These are phyloP conservation scores for Sporothrix sp. DNA, from an alignment of 2,329 filamentous ascomycete genomes.

Conservation along the genomic window DNA sequence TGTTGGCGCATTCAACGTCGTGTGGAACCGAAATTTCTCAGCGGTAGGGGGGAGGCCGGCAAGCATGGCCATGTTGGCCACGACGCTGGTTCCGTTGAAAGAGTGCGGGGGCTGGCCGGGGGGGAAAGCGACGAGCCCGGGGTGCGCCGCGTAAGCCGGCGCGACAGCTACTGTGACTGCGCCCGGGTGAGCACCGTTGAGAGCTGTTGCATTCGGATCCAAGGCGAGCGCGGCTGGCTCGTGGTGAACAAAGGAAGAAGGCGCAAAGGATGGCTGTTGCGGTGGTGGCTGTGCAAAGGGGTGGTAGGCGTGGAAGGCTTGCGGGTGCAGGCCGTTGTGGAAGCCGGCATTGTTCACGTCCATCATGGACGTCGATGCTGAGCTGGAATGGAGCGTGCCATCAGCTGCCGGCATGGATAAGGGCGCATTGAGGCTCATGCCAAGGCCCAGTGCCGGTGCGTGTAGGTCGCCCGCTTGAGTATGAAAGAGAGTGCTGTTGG, in stretches of 20 bases:
- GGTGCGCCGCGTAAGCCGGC: constrained; percentile 4
- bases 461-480: constrained; percentile 78
- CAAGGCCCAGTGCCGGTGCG: constrained; percentile 65
- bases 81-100: constrained; percentile 3
- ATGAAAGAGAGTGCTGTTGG: constrained; percentile 71
- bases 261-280: constrained; percentile 55
- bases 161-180: background rate
- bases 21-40: constrained; percentile 79
- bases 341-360: constrained; percentile 56
- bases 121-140: constrained; percentile 4
- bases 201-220: constrained; percentile 62
- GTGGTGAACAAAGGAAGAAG: constrained; percentile 70
- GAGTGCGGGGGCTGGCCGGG: constrained; percentile 12
- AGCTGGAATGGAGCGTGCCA: constrained; percentile 49
- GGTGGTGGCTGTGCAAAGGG: constrained; percentile 57
- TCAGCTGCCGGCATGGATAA: constrained; percentile 67
- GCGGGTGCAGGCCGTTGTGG: constrained; percentile 38
- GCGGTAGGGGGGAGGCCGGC: constrained; percentile 41
- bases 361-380: constrained; percentile 38
- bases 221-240: constrained; percentile 63
- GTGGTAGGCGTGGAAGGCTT: constrained; percentile 54
- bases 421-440: constrained; percentile 70
- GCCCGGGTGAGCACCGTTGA: constrained; percentile 42
- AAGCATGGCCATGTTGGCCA: constrained; percentile 30
- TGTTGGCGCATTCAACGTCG: constrained; percentile 84